A percentile compares a stretch with the other conserved stretches of the same genome.
These are phyloP conservation scores for Begonia masoniana DNA, from an alignment of 306 rosid genomes.

Conservation along the genomic window DNA sequence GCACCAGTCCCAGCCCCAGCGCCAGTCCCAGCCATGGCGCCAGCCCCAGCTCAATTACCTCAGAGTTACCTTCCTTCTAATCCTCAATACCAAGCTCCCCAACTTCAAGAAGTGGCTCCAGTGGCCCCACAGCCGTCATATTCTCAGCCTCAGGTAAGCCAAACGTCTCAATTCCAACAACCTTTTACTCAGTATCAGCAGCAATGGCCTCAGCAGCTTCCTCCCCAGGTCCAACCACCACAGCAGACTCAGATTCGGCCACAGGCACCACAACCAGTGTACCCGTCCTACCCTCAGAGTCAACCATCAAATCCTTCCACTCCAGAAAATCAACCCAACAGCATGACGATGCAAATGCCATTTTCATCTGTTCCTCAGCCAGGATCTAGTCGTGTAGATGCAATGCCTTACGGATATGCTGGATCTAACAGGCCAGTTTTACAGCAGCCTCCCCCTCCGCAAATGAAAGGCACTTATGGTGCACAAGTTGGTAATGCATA, in stretches of 20 bases:
- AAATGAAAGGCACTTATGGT: slow-evolving; percentile 48
- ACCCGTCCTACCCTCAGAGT: slow-evolving; percentile 49
- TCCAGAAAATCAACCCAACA: slow-evolving; percentile 53
- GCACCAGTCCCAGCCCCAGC: background rate
- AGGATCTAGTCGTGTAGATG: slow-evolving; percentile 49
- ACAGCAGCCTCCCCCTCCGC: slow-evolving; percentile 51
- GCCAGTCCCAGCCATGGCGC: too few relatives aligned
- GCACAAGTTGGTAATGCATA: slow-evolving; percentile 48
- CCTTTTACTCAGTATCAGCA: slow-evolving; percentile 62
- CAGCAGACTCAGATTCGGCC: slow-evolving; percentile 64
- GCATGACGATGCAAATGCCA: slow-evolving; percentile 86
- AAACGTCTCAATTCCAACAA: slow-evolving; percentile 44
- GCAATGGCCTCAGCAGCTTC: slow-evolving; percentile 34
- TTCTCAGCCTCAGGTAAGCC: slow-evolving; percentile 58
- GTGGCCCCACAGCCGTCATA: slow-evolving; percentile 45
- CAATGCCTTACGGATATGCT: slow-evolving; percentile 61
- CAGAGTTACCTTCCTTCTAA: slow-evolving; percentile 60
- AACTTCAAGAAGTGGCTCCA: slow-evolving; percentile 46
- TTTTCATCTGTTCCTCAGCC: slow-evolving; percentile 64
- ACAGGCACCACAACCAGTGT: slow-evolving; percentile 35
- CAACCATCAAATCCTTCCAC: slow-evolving; percentile 54
- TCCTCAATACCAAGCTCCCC: slow-evolving; percentile 54
- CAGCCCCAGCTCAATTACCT: slow-evolving; percentile 23
- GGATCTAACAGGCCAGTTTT: slow-evolving; percentile 53
- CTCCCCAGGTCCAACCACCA: slow-evolving; percentile 36